Evolutionary conservation across 2,329 filamentous ascomycete species (phyloP), one percentile per base, ranked within the genome.

Genomic region (Rutstroemia sydowiana): DNA sequence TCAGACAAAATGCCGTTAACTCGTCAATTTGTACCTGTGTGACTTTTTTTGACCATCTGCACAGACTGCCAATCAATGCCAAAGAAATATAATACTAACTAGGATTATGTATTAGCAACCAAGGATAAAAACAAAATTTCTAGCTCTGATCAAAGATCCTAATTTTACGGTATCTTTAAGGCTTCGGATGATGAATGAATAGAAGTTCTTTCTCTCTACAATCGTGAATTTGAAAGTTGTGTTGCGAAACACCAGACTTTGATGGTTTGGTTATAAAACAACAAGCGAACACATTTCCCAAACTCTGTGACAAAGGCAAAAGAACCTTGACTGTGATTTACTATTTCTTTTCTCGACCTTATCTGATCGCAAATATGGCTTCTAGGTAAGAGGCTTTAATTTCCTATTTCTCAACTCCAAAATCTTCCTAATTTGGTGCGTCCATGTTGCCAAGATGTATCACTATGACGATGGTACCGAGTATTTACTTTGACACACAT

Each of bases 381-480:
- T 63, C 62, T 52, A 64, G 60, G 62, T 64, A 52, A 56, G 57
- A 42, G 28, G 51, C 46, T 44, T 13, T 21, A 20, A 20, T 41
- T 41, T 41, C 8, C 39, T 10, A 20, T 42, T 42, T 21, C 40
- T 42, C 23, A 4, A 18, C n/a, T n/a, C n/a, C n/a, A n/a, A n/a
- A n/a, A n/a, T n/a, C n/a, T n/a, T n/a, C n/a, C n/a, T n/a, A n/a
- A n/a, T n/a, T n/a, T n/a, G n/a, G n/a, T n/a, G n/a, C n/a, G n/a
- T n/a, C n/a, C n/a, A n/a, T n/a, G n/a, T n/a, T n/a, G n/a, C n/a
- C n/a, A n/a, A n/a, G n/a, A n/a, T n/a, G n/a, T n/a, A n/a, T n/a
- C n/a, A n/a, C n/a, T n/a, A n/a, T n/a, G n/a, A n/a, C n/a, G n/a
- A n/a, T n/a, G n/a, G n/a, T n/a, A n/a, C n/a, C n/a, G n/a, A n/a